Evolutionary conservation across 257 asterid species (phyloP).

Genomic region (Nicotiana paniculata): DNA sequence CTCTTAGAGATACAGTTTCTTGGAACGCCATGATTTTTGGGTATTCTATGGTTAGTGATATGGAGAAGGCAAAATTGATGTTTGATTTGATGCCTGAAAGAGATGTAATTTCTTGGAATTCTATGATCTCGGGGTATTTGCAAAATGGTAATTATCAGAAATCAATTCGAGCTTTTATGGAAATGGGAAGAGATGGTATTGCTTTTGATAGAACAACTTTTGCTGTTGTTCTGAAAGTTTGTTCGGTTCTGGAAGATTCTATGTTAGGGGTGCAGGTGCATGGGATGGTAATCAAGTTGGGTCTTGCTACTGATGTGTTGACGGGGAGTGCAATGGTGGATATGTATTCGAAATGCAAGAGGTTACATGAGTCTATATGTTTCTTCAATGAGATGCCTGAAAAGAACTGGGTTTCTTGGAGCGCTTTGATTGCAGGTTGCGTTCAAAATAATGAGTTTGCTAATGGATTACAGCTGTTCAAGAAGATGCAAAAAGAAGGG

Average conservation of each 20-base stretch:
- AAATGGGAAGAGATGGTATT: slow-evolving; percentile 55
- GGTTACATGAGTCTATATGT: slow-evolving; percentile 38
- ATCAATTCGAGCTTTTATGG: slow-evolving; percentile 41
- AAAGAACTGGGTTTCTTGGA: slow-evolving; percentile 84
- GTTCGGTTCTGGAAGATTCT: slow-evolving; percentile 43
- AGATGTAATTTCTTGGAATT: slow-evolving; percentile 82
- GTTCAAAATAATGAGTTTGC: slow-evolving; percentile 49
- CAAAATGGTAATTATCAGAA: slow-evolving; percentile 41
- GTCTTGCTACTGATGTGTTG: slow-evolving; percentile 59
- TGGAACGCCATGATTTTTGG: slow-evolving; percentile 82
- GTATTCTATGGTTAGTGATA: slow-evolving; percentile 31
- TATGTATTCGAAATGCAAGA: slow-evolving; percentile 90
- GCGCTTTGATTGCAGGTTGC: slow-evolving; percentile 73
- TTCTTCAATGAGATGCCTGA: slow-evolving; percentile 52
- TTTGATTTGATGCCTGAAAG: slow-evolving; percentile 63
- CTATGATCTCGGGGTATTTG: slow-evolving; percentile 74
- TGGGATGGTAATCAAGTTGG: slow-evolving; percentile 47
- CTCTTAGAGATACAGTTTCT: slow-evolving; percentile 52
- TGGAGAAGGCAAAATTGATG: slow-evolving; percentile 32
- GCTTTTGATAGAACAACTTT: slow-evolving; percentile 58
- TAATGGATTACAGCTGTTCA: slow-evolving; percentile 54
- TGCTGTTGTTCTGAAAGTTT: slow-evolving; percentile 58
- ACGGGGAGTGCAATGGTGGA: slow-evolving; percentile 71
- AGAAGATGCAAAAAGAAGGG: slow-evolving; percentile 62
- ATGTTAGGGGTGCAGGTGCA: slow-evolving; percentile 57